Evolutionary conservation across 306 rosid species (phyloP), one percentile per base, ranked within the genome.

Genomic region (Elaeagnus macrophylla): DNA sequence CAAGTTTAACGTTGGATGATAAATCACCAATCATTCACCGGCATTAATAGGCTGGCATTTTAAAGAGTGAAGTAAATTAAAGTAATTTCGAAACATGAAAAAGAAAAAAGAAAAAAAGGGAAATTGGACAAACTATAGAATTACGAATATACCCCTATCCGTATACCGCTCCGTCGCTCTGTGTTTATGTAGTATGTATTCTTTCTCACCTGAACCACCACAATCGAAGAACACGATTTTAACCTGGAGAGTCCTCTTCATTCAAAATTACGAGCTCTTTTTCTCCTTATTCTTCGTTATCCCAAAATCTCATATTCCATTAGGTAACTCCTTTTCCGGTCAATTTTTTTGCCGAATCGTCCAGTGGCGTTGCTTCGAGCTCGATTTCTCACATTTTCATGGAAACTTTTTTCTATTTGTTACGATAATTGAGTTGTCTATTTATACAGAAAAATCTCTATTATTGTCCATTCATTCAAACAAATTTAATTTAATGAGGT

Each of bases 111-210:
- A n/a, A n/a, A n/a, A n/a, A n/a, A n/a, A n/a, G n/a, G n/a, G n/a
- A n/a, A n/a, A n/a, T n/a, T n/a, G n/a, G n/a, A n/a, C n/a, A n/a
- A n/a, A n/a, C n/a, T n/a, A n/a, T 1, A 0, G 25, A 72, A 69
- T 50, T 55, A 71, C 88, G 43, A 5, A 46, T 46, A 1, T 69
- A 8, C 64, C 95, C 95, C 48, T 39, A 12, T 12, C 0, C 57
- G 41, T 37, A 58, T 50, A 58, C 39, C 56, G 47, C 41, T 64
- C 50, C 20, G 36, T 55, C 32, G n/a, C 54, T 5, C n/a, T 12
- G 10, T 15, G 32, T 7, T 50, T 53, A 25, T 11, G 10, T 13
- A 32, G 18, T 38, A 12, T 37, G 6, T 56, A 53, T 53, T 36
- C 18, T 36, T 39, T 35, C 51, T 40, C 50, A 3, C 50, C 37